Conservation (phyloP, 2,329 filamentous ascomycete species). For the Trichoderma atroviride region DNA sequence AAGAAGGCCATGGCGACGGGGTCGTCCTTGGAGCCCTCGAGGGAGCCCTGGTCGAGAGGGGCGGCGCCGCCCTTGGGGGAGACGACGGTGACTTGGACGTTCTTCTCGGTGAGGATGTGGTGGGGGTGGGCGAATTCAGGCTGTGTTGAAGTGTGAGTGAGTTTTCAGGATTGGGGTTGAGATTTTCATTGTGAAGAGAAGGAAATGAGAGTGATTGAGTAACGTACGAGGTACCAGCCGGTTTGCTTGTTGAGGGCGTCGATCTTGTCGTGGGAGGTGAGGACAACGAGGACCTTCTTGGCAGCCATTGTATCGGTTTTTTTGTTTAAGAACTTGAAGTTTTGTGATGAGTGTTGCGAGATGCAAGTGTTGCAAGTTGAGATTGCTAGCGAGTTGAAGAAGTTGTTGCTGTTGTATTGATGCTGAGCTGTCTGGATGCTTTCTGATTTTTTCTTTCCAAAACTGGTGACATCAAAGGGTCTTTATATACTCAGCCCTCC, state of each 20-base stretch:
- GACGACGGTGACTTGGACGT: slow-evolving; percentile 56
- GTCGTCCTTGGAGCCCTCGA: slow-evolving; percentile 59
- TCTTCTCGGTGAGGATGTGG: slow-evolving; percentile 56
- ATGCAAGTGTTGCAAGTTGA: background rate
- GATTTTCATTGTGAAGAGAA: background rate
- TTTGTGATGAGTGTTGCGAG: background rate
- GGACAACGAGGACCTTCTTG: slow-evolving; percentile 69
- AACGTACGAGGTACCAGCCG: slow-evolving; percentile 69
- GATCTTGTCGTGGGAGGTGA: slow-evolving; percentile 63
- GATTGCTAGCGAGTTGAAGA: background rate
- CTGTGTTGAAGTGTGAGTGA: slow-evolving; percentile 36
- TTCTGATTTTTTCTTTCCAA: background rate
- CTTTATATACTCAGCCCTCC: background rate
- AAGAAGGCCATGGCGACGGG: slow-evolving; percentile 56
- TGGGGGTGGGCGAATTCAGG: slow-evolving; percentile 68
- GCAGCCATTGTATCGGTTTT: slow-evolving; percentile 29
- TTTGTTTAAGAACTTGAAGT: background rate
- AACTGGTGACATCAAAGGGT: background rate
- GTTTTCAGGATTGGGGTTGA: background rate
- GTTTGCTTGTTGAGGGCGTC: slow-evolving; percentile 55
- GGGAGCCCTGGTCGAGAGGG: slow-evolving; percentile 62
- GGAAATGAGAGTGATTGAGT: background rate
- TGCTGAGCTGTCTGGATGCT: background rate
- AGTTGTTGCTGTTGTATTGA: background rate
- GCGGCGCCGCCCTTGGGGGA: slow-evolving; percentile 65